Base-by-base conservation (phyloP, 768 basidiomycete genomes). In the Mycena olivaceomarginata region DNA sequence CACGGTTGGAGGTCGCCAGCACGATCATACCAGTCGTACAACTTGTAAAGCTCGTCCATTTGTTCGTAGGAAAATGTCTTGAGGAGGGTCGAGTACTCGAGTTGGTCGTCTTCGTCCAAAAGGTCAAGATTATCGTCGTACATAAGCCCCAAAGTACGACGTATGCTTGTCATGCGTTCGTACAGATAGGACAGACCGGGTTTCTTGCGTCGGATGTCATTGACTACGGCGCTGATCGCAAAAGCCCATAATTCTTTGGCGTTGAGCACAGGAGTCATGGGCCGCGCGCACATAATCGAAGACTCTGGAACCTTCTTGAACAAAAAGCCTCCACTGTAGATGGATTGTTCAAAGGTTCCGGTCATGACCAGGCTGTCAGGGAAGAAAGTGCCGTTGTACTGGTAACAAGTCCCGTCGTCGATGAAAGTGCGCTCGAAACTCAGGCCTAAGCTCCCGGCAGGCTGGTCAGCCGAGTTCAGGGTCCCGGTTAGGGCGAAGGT, bases 21-120 rank as follows among this genome's bases (percentile, higher is more conserved):
- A 11, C 75, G 69, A 56, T 22, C n/a, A 12, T 77, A 72, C 75
- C 75, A 77, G 9, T 5, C 4, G 31, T 53, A 63, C 22, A 77
- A 45, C n/a, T 77, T 72, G 22, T n/a, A 18, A 11, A 77, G 39
- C 20, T 77, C 65, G 16, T 18, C 1, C 57, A 67, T 60, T 37
- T 67, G 25, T 31, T 68, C 75, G 39, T 67, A 60, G 18, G 70
- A 40, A 22, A 77, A 67, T 18, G n/a, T 53, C 22, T 37, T 67
- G 12, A 67, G 64, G 39, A 77, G 25, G 18, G 25, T 37, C 12
- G 66, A 77, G 25, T 72, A 68, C 60, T 62, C 57, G 57, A 20
- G 59, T 31, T 51, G n/a, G 8, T 68, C 65, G 12, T 72, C 65
- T 2, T 60, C 57, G 9, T 20, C 22, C 39, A 72, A 25, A 16